These are phyloP conservation scores for Solanum neorickii DNA, from an alignment of 257 asterid species.

Conservation along the genomic window DNA sequence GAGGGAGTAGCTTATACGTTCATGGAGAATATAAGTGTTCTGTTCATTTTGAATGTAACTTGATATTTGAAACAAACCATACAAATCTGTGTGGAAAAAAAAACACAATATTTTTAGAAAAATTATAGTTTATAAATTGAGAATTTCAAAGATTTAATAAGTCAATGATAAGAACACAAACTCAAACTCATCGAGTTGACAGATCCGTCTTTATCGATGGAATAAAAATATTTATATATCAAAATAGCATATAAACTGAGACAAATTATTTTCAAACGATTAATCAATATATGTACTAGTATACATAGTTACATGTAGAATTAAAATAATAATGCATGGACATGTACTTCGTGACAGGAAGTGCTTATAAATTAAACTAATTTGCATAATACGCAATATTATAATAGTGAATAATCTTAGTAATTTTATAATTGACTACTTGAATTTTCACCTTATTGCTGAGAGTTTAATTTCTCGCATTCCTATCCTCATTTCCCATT, in stretches of 20 bases:
- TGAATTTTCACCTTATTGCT: too few species aligned
- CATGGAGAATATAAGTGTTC: background rate
- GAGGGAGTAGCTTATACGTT: too few species aligned
- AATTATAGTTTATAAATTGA: background rate
- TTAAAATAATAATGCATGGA: background rate
- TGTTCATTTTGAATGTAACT: background rate
- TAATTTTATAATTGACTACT: too few species aligned
- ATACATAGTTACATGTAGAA: background rate
- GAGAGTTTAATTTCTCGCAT: too few species aligned
- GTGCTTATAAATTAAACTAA: background rate
- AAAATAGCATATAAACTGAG: background rate
- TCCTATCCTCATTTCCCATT: too few species aligned
- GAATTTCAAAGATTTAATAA: background rate
- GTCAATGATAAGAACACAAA: background rate
- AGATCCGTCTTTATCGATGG: background rate
- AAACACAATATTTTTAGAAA: rapidly evolving
- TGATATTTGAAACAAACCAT: background rate
- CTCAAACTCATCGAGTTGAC: background rate
- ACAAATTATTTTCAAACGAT: background rate
- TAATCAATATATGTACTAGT: background rate
- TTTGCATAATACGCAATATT: background rate
- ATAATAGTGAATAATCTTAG: background rate
- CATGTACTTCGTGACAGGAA: background rate
- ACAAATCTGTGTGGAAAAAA: background rate
- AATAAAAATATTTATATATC: background rate